phyloP scores from a whole-genome alignment of 78 protist species.

The Dictyostelium firmibasis region DNA sequence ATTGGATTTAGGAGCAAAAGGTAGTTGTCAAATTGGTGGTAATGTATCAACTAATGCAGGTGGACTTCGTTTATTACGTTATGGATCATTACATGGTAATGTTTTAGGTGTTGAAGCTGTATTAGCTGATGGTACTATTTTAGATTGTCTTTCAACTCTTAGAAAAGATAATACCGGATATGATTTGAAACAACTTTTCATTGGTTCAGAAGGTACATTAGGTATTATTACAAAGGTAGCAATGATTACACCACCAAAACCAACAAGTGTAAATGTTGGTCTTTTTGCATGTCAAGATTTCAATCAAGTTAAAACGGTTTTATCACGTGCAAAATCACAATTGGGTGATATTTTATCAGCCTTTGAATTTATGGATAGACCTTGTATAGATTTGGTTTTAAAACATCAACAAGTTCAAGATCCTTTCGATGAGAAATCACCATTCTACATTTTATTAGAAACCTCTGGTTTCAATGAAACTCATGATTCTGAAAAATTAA shows the following conservation, averaged over 20 bases:
- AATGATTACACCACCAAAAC: slow-evolving; percentile 76
- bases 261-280: slow-evolving; percentile 85
- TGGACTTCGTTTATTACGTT: slow-evolving; percentile 94
- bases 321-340: slow-evolving; percentile 64
- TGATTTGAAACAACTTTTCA: slow-evolving; percentile 95
- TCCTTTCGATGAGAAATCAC: slow-evolving; percentile 62
- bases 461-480: slow-evolving; percentile 87
- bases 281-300: slow-evolving; percentile 71
- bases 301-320: slow-evolving; percentile 24
- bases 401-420: slow-evolving; percentile 65
- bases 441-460: slow-evolving; percentile 92
- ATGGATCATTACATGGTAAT: slow-evolving; percentile 93
- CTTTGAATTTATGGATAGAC: slow-evolving; percentile 88
- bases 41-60: slow-evolving; percentile 97
- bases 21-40: slow-evolving; percentile 97
- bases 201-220: slow-evolving; percentile 98
- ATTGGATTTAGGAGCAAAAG: slow-evolving; percentile 96
- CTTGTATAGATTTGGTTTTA: slow-evolving; percentile 70
- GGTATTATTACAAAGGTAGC: slow-evolving; percentile 93
- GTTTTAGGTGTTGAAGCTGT: slow-evolving; percentile 94
- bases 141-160: slow-evolving; percentile 76
- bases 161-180: slow-evolving; percentile 97
- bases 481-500: slow-evolving; percentile 89
- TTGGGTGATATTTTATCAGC: slow-evolving; percentile 92
- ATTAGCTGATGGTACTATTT: slow-evolving; percentile 90